phyloP scores from a whole-genome alignment of 2,329 filamentous ascomycete genomes.

The Colletotrichum lini region DNA sequence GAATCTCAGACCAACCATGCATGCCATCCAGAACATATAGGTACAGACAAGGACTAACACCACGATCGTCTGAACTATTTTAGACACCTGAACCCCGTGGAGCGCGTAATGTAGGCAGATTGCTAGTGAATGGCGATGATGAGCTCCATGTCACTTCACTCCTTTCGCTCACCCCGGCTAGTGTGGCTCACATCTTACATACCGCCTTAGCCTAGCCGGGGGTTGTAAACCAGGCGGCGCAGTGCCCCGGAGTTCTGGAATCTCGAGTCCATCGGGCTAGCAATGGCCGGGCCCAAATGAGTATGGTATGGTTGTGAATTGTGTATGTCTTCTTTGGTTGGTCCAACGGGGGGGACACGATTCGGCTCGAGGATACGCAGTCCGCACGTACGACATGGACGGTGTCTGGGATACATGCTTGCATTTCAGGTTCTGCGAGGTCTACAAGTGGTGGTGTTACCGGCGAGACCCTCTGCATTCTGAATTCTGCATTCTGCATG shows the following conservation, averaged over 20 bases:
- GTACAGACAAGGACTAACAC: background rate
- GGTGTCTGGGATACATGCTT: background rate
- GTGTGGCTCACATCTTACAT: background rate
- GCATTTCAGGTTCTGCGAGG: too few species aligned
- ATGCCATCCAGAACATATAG: too few species aligned
- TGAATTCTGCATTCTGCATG: background rate
- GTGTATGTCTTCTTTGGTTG: background rate
- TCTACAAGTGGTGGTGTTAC: too few species aligned
- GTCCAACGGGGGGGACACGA: background rate
- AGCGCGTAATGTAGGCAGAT: background rate
- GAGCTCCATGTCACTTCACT: too few species aligned
- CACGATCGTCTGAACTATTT: background rate
- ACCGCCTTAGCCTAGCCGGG: background rate
- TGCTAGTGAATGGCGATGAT: background rate
- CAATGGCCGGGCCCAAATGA: background rate
- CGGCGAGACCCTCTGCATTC: background rate
- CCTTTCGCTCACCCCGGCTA: background rate
- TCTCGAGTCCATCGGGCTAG: background rate
- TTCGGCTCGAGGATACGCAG: background rate
- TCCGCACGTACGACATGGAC: background rate
- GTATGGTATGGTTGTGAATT: background rate
- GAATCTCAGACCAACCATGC: too few species aligned
- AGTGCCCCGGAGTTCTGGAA: background rate
- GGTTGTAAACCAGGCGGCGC: background rate
- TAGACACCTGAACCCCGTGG: background rate